Evolutionary conservation across 2,329 filamentous ascomycete species (phyloP), one percentile per base, ranked within the genome.

Genomic region (Fusarium scirpi): DNA sequence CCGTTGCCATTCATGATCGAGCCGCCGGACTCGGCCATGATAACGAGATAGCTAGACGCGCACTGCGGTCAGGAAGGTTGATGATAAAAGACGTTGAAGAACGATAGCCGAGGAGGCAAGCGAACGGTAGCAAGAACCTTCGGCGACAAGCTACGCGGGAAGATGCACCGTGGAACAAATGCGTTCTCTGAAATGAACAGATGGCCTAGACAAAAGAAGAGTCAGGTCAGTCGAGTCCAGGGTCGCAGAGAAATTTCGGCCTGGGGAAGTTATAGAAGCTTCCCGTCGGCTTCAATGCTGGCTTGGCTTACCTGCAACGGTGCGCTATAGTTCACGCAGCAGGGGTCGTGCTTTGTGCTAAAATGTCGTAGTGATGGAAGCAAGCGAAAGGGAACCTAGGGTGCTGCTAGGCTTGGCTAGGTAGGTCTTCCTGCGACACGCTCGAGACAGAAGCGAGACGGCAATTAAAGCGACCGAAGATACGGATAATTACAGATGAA

Each of bases 1-100:
- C 83, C 82, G 74, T 83, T 85, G 64, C 78, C 77, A 43, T 77
- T 74, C 78, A 79, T 76, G 57, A 75, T 70, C 58, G 72, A 72
- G 73, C 75, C 74, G 63, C 70, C 74, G 60, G 78, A 66, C 72
- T 80, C 76, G 69, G 74, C 78, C 81, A 83, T 82, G 73, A 70
- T 70, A 73, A 73, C 46, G 55, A 62, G 52, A 44, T 64, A 64
- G 32, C 29, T 64, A 60, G 40, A 58, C 65, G 56, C 69, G 60
- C 65, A 58, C 61, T 62, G 67, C 53, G 63, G 47, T 70, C 60
- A 62, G 38, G 61, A 55, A 56, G 61, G 44, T 62, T 24, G 52
- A 62, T 55, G 40, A 61, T 46, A 40, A 27, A 45, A 62, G 62
- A 48, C 30, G 61, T 58, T 59, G 48, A 57, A 47, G 53, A 52